Conservation (phyloP, 1,284 basidiomycete genomes). For the Marasmius tenuissimus region DNA sequence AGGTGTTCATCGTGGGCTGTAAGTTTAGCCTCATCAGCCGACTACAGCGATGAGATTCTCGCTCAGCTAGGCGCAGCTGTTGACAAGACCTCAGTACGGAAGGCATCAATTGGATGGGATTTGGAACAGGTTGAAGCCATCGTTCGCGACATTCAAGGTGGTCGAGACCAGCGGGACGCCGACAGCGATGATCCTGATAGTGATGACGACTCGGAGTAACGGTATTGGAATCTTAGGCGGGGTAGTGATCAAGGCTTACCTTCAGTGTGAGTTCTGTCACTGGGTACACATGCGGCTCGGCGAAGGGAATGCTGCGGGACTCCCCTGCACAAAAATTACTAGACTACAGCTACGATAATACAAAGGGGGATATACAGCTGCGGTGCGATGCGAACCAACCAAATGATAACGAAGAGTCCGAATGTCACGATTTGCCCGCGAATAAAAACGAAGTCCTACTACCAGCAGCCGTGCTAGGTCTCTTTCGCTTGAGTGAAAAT, state of each 20-base stretch:
- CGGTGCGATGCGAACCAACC: too few relatives aligned
- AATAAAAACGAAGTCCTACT: constrained; percentile 1
- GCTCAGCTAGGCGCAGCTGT: constrained; percentile 44
- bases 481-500: constrained; percentile 50
- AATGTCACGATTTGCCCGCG: background rate
- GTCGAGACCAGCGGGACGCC: constrained; percentile 28
- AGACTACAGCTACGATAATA: too few relatives aligned
- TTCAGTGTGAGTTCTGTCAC: too few relatives aligned
- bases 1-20: background rate
- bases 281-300: too few relatives aligned
- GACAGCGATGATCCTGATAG: constrained; percentile 58
- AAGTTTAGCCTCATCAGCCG: constrained; percentile 8
- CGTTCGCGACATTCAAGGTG: constrained; percentile 33
- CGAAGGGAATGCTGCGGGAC: too few relatives aligned
- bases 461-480: constrained; percentile 14
- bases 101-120: constrained; percentile 64
- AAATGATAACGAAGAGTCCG: too few relatives aligned
- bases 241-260: too few relatives aligned
- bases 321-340: too few relatives aligned
- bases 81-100: constrained; percentile 42
- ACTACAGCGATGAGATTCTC: constrained; percentile 56
- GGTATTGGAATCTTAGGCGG: too few relatives aligned
- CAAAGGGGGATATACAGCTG: too few relatives aligned
- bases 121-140: constrained; percentile 64
- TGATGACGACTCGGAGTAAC: constrained; percentile 44